Evolutionary conservation across 805 yeast genomes (phyloP), one percentile per base, ranked within the genome.

Genomic region (Wickerhamiella bombiphila): DNA sequence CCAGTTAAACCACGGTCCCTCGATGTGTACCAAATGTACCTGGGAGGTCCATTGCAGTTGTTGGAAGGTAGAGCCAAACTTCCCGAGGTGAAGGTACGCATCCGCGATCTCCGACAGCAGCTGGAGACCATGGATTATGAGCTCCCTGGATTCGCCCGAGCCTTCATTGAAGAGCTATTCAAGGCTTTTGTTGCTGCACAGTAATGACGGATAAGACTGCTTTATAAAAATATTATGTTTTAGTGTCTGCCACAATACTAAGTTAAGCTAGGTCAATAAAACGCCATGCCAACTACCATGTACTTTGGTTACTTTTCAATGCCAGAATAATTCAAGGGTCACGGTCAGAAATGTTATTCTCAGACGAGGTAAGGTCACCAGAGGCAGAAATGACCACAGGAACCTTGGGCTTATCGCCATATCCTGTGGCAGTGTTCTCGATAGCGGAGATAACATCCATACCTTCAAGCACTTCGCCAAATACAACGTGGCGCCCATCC

Each of bases 401-500:
- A 50, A 69, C 69, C 39, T 58, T 60, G 39, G 98, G 98, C 47
- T 64, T 69, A 60, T 83, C 91, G 47, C 80, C 74, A 50, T 68
- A 62, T 42, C 64, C 61, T 18, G 93, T 83, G 61, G 74, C 72
- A 44, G 80, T 74, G 34, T 59, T 58, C 62, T 85, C 94, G 54
- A 91, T 74, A 59, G 71, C 67, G 47, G 68, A 61, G 39, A 88
- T 81, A 36, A 83, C 72, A 47, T 88, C 94, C 65, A 74, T 68
- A 35, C 97, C 97, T 34, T 60, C 65, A 29, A 83, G 41, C 39
- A 91, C 95, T 63, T 83, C 82, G 48, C 98, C 98, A 54, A 91
- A 91, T 30, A 91, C 98, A 55, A 91, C 98, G 61, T 91, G 98
- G 51, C 66, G 74, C 47, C 93, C 91, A 55, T 91, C 83, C 55